phyloP scores from a whole-genome alignment of 352 stramenopile genomes.

The Phytophthora citricola region DNA sequence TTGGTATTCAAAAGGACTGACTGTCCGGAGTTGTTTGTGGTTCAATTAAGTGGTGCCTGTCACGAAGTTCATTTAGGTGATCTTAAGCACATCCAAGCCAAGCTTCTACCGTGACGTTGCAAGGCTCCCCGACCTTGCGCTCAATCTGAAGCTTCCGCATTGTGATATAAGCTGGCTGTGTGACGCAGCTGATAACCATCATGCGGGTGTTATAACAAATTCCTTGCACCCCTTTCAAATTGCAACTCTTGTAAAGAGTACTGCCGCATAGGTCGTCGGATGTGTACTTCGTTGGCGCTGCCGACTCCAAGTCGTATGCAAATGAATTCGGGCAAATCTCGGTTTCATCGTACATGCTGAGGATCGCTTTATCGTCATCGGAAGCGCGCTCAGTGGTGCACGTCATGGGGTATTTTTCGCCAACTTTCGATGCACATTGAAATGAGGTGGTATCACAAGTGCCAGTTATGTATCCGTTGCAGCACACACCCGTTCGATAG shows the following conservation, averaged over 20 bases:
- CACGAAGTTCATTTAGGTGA: not conserved
- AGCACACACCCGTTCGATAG: conserved; percentile 39
- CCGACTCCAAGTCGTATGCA: conserved; percentile 27
- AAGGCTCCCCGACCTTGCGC: conserved; percentile 32
- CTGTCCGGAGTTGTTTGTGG: not conserved
- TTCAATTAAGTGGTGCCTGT: not conserved
- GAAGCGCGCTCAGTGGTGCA: conserved; percentile 32
- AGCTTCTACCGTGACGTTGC: conserved; percentile 35
- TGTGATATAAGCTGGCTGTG: conserved; percentile 25
- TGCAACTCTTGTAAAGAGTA: conserved; percentile 44
- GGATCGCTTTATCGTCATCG: conserved; percentile 23
- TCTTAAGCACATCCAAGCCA: conserved; percentile 44
- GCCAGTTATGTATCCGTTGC: conserved; percentile 40
- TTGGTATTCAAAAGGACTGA: no score
- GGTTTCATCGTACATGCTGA: conserved; percentile 14
- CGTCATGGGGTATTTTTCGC: conserved; percentile 28
- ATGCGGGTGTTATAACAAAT: conserved; percentile 59
- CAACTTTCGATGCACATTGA: conserved; percentile 29
- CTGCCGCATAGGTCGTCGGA: conserved; percentile 40
- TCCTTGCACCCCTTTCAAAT: conserved; percentile 25
- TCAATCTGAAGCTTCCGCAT: conserved; percentile 48
- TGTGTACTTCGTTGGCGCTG: conserved; percentile 28
- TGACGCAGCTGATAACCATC: conserved; percentile 50
- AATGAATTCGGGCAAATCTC: conserved; percentile 27
- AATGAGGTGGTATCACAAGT: conserved; percentile 33